A percentile compares a stretch with the other conserved stretches of the same genome.
phyloP scores from a whole-genome alignment of 2,329 filamentous ascomycete genomes.

The Verticillium tricorpus region DNA sequence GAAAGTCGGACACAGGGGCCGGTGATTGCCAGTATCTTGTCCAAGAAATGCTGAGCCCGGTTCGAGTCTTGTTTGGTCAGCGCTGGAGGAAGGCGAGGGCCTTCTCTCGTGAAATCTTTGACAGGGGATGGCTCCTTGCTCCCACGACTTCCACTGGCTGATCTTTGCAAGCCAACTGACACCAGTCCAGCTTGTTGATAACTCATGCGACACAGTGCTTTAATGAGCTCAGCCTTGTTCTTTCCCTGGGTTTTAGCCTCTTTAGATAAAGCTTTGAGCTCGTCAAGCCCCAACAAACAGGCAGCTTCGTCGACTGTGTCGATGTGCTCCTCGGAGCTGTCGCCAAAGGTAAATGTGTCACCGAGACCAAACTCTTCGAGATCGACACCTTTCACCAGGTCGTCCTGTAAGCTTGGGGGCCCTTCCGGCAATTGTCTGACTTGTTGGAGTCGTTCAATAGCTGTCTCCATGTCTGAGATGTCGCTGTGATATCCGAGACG shows the following conservation, averaged over 20 bases:
- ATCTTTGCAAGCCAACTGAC: slow-evolving; percentile 61
- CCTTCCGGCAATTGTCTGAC: slow-evolving; percentile 47
- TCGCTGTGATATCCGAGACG: slow-evolving; percentile 78
- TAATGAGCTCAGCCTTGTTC: slow-evolving; percentile 77
- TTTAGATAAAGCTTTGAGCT: slow-evolving; percentile 79
- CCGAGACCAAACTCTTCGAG: slow-evolving; percentile 43
- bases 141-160: slow-evolving; percentile 44
- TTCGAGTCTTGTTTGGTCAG: slow-evolving; percentile 42
- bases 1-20: slow-evolving; percentile 84
- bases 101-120: slow-evolving; percentile 20
- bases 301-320: slow-evolving; percentile 78
- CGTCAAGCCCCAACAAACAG: slow-evolving; percentile 76
- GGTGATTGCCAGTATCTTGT: slow-evolving; percentile 71
- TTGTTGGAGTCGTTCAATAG: slow-evolving; percentile 61
- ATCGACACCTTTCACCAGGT: slow-evolving; percentile 23
- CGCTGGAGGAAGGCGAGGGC: slow-evolving; percentile 26
- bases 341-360: slow-evolving; percentile 70
- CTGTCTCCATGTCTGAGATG: slow-evolving; percentile 66
- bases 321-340: slow-evolving; percentile 69
- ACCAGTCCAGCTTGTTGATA: slow-evolving; percentile 71
- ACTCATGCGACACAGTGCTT: slow-evolving; percentile 69
- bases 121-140: slow-evolving; percentile 42
- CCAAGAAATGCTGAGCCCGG: slow-evolving; percentile 68
- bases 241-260: slow-evolving; percentile 83
- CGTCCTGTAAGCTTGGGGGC: slow-evolving; percentile 12